Evolutionary conservation across 2,329 filamentous ascomycete genomes (phyloP).

Genomic region (Endocalyx cinctus): DNA sequence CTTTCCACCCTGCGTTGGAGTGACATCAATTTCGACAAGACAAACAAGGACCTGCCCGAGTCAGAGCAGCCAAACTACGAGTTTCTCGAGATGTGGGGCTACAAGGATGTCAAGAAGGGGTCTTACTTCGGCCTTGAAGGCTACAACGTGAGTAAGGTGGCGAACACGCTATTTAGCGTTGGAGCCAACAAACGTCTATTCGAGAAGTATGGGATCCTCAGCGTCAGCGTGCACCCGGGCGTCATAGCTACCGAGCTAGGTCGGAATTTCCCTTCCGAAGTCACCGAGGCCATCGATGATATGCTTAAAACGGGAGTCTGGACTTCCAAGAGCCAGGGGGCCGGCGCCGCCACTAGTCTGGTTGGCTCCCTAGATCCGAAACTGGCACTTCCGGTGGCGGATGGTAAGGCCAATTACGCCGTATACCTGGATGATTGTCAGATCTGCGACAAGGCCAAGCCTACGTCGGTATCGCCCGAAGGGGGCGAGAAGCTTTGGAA

Average conservation of each 20-base stretch:
- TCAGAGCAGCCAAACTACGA: slow-evolving; percentile 26
- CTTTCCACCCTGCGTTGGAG: slow-evolving; percentile 27
- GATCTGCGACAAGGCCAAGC: slow-evolving; percentile 19
- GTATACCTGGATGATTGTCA: slow-evolving; percentile 28
- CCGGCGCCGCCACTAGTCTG: slow-evolving; percentile 23
- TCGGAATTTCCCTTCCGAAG: slow-evolving; percentile 14
- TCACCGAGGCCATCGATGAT: slow-evolving; percentile 7
- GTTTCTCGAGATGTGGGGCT: slow-evolving; percentile 17
- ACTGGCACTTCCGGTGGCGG: slow-evolving; percentile 15
- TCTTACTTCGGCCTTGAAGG: slow-evolving; percentile 26
- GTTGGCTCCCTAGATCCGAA: slow-evolving; percentile 28
- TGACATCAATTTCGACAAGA: slow-evolving; percentile 30
- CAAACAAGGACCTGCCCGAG: slow-evolving; percentile 27
- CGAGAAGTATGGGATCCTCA: slow-evolving; percentile 28
- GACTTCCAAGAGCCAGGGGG: slow-evolving; percentile 11
- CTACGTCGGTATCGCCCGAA: slow-evolving; percentile 19
- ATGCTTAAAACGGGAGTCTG: slow-evolving; percentile 5
- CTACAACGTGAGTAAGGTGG: slow-evolving; percentile 31
- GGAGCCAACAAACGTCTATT: slow-evolving; percentile 22
- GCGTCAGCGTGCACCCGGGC: slow-evolving; percentile 29
- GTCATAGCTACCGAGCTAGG: slow-evolving; percentile 28
- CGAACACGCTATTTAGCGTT: slow-evolving; percentile 29
- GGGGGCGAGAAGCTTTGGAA: slow-evolving; percentile 33
- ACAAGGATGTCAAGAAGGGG: slow-evolving; percentile 14
- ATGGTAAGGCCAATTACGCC: slow-evolving; percentile 28